A percentile compares a stretch with the other conserved stretches of the same genome.
These are phyloP conservation scores for Leccinum pachyderme DNA, from an alignment of 1,284 basidiomycete species.

Conservation along the genomic window DNA sequence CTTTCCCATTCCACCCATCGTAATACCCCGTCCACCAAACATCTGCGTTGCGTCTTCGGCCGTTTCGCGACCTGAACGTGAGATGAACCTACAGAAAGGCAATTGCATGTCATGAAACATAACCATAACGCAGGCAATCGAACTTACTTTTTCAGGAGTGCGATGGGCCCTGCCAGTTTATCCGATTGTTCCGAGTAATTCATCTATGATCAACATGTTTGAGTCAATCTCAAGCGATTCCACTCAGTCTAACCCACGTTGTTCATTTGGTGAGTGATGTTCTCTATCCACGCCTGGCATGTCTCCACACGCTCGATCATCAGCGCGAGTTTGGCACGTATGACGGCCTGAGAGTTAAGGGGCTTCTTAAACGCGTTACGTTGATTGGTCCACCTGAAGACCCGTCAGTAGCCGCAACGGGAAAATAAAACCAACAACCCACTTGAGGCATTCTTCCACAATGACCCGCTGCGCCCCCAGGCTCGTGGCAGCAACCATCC, in stretches of 20 bases:
- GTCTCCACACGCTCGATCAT: conserved; percentile 92
- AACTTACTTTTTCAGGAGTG: conserved; percentile 65
- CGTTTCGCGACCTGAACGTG: conserved; percentile 65
- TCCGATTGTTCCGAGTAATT: conserved; percentile 78
- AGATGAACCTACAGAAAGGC: conserved; percentile 53
- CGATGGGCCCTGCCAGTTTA: conserved; percentile 73
- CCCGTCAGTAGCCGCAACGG: conserved; percentile 1
- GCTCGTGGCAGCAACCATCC: conserved; percentile 79
- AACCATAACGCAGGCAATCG: not conserved
- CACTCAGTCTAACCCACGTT: conserved; percentile 52
- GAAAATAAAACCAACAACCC: conserved; percentile 13
- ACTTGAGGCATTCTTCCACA: conserved; percentile 82
- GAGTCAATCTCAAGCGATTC: not conserved
- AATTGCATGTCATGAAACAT: not conserved
- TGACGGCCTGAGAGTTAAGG: conserved; percentile 87
- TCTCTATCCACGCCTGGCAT: conserved; percentile 88
- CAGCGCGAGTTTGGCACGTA: conserved; percentile 81
- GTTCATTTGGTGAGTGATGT: conserved; percentile 89
- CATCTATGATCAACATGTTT: conserved; percentile 49
- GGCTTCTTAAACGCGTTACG: conserved; percentile 88
- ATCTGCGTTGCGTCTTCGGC: conserved; percentile 68
- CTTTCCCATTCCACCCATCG: conserved; percentile 64
- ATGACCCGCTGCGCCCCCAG: conserved; percentile 69
- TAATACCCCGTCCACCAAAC: conserved; percentile 63
- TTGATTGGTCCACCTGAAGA: conserved; percentile 73